Percentiles rank a stretch among this genome's conserved stretches.
Evolutionary conservation across 1,284 basidiomycete genomes (phyloP).

Genomic region (Porodaedalea pini): DNA sequence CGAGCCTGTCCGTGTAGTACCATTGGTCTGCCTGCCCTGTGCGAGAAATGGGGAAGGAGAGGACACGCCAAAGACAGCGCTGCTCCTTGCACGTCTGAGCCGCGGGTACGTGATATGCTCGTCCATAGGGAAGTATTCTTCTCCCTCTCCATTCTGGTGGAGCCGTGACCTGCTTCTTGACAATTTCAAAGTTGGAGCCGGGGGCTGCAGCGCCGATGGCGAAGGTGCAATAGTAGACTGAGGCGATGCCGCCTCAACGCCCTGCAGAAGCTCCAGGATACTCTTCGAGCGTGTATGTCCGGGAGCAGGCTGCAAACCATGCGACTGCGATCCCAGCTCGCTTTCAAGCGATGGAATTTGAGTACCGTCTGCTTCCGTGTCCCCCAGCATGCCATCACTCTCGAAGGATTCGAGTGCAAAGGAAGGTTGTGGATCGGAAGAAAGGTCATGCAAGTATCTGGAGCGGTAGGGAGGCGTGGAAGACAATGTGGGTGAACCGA

Average conservation of each 20-base stretch:
- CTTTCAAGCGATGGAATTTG: slow-evolving; percentile 47
- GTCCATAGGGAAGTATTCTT: background rate
- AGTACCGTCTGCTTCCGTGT: background rate
- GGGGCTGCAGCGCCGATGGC: background rate
- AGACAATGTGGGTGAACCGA: slow-evolving; percentile 19
- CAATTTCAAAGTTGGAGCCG: background rate
- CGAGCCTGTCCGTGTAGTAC: background rate
- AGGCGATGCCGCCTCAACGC: slow-evolving; percentile 4
- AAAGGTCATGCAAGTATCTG: slow-evolving; percentile 14
- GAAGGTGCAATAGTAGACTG: background rate
- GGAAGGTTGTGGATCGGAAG: background rate
- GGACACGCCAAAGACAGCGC: background rate
- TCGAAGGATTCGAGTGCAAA: background rate
- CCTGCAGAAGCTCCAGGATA: slow-evolving; percentile 43
- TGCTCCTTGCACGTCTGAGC: slow-evolving; percentile 11
- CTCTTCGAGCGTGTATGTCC: slow-evolving; percentile 47
- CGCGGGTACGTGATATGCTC: slow-evolving; percentile 6
- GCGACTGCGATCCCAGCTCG: slow-evolving; percentile 47
- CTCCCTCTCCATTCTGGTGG: background rate
- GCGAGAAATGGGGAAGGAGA: too few relatives aligned
- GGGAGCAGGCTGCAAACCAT: slow-evolving; percentile 39
- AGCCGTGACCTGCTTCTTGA: background rate
- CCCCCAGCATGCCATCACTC: background rate
- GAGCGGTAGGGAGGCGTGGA: slow-evolving; percentile 7
- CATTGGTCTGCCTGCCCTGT: too few relatives aligned